Evolutionary conservation across 2,329 filamentous ascomycete genomes (phyloP), one percentile per base, ranked within the genome.

Genomic region (Fusarium foetens): DNA sequence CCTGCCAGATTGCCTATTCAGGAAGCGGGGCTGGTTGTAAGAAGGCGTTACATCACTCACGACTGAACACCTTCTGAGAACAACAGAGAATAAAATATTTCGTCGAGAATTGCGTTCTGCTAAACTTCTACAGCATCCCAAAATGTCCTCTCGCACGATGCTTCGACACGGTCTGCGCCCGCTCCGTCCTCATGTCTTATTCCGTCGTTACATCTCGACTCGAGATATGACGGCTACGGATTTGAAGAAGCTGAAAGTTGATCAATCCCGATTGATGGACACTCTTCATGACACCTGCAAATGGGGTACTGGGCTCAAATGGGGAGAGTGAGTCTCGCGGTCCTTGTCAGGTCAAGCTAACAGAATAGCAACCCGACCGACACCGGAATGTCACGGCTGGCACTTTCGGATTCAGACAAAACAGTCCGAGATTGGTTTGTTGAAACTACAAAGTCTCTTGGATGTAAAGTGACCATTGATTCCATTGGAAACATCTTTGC

Each of bases 401-500:
- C 92, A 6, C 85, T 95, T 25, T 91, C 90, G 5, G 89, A 94
- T 74, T 84, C 89, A 4, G 93, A 95, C 78, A 93, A 91, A 77
- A 81, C 88, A 75, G 92, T 88, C 17, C 88, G 93, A 42, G 89
- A 93, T 79, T 96, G 93, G 93, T 94, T 96, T 71, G 86, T 90
- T 1, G 79, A 89, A 23, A 90, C 89, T 0, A 89, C 89, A 3
- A 81, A 88, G 74, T 83, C 82, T 0, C 82, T 94, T 0, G 92
- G 91, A 14, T 95, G 93, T 79, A 84, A 86, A 6, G 85, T 93
- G 12, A 91, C 87, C 0, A 81, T 94, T 3, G 93, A 96, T 78
- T 84, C 88, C 31, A 94, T 95, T 89, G 93, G 93, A 25, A 96
- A 95, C 73, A 92, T 92, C 68, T 96, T 95, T 78, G 92, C 93